Conservation (phyloP, 257 asterid genomes). For the Linderniella brevidens region DNA sequence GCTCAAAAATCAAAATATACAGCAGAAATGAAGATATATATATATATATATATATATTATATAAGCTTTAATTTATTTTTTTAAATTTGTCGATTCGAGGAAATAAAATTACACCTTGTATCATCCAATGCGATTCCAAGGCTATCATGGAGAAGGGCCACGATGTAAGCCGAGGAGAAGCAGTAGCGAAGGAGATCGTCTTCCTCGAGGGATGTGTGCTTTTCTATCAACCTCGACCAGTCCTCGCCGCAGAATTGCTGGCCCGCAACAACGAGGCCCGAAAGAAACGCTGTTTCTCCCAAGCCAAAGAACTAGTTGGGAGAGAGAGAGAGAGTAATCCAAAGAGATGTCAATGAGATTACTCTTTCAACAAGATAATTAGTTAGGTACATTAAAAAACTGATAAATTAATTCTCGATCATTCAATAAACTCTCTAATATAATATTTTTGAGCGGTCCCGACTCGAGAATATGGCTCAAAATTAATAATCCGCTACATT, state of each 20-base stretch:
- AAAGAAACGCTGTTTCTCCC: constrained; percentile 48
- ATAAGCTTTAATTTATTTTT: no score
- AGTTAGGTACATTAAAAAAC: not conserved
- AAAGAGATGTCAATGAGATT: constrained; percentile 10
- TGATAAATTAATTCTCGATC: not conserved
- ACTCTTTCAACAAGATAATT: not conserved
- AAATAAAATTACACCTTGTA: no score
- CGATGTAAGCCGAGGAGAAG: constrained; percentile 92
- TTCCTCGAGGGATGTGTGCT: constrained; percentile 39
- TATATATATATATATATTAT: no score
- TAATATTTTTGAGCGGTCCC: no score
- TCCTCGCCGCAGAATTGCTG: constrained; percentile 69
- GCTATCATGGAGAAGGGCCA: constrained; percentile 88
- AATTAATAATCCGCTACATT: no score
- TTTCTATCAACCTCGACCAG: constrained; percentile 58
- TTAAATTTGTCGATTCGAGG: no score
- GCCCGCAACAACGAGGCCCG: constrained; percentile 73
- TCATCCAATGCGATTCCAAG: constrained; percentile 85
- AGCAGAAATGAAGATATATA: no score
- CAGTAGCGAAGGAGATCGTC: constrained; percentile 77
- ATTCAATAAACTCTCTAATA: no score
- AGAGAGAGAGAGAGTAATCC: constrained; percentile 10
- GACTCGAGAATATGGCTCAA: no score
- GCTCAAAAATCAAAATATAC: constrained; percentile 4
- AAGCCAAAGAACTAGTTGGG: constrained; percentile 69